Base-by-base conservation (phyloP, 1,139 yeast genomes). In the Kurtzmaniella natalensis region DNA sequence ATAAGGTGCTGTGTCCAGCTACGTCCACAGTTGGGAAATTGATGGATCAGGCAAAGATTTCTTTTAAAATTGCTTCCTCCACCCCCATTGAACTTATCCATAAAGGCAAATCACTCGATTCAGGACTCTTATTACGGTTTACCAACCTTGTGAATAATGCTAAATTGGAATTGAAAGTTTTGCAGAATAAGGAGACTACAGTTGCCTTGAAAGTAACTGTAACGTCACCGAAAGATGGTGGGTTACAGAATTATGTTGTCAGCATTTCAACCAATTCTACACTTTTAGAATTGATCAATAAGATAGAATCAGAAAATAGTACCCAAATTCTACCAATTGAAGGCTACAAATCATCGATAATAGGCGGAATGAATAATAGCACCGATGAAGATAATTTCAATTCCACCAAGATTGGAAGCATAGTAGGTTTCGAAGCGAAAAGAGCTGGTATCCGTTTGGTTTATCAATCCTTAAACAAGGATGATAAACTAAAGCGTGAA, bases 111-210 rank as follows among this genome's bases (percentile, higher is more conserved):
- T 46, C 40, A 11, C 41, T 67, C 18, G 72, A 67, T 37, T 40
- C 48, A 2, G 42, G 62, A 10, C 46, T 61, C 21, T 64, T 70
- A 1, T 41, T 68, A 11, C 47, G 70, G 31, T 52, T 62, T 34
- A 56, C 69, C 5, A 53, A 50, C 19, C 46, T 68, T 16, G 40
- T 55, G 20, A 64, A 60, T 36, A 67, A 58, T 44, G 47, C 60
- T 14, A 60, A 55, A 35, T 43, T 69, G 24, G 45, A 44, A 18
- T 43, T 58, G 20, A 49, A 50, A 37, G 37, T 53, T 13, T 47
- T 44, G 7, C 41, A 44, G 25, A 11, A 10, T 10, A 14, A 29
- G 8, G 37, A 46, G 32, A 45, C 42, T 37, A 49, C 47, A 34
- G 48, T 57, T 15, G 52, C 49, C 35, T 51, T 57, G 15, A 59